Evolutionary conservation across 2,329 filamentous ascomycete genomes (phyloP).

Genomic region (Fusarium austroafricanum): DNA sequence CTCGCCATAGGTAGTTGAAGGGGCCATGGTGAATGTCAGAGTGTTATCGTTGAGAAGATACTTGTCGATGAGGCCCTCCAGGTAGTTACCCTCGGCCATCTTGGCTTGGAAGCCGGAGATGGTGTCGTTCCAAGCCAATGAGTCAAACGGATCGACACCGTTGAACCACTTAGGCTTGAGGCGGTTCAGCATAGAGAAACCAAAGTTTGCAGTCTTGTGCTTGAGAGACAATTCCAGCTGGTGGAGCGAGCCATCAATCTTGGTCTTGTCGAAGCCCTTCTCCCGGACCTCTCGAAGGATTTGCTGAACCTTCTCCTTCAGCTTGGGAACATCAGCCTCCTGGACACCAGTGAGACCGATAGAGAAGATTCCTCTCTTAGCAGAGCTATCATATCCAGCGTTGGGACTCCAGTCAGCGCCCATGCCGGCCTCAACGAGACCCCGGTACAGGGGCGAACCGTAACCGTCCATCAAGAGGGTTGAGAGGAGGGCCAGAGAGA

Average conservation of each 20-base stretch:
- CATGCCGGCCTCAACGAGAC: conserved; percentile 87
- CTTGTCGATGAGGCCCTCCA: conserved; percentile 87
- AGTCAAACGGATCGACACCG: conserved; percentile 90
- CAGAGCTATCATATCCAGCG: conserved; percentile 86
- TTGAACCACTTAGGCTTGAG: conserved; percentile 96
- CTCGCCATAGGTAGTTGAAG: conserved; percentile 78
- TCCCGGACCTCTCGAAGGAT: conserved; percentile 77
- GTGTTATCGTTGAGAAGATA: conserved; percentile 90
- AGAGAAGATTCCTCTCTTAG: conserved; percentile 84
- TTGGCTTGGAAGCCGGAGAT: conserved; percentile 83
- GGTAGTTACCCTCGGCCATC: conserved; percentile 80
- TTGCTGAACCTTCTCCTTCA: conserved; percentile 78
- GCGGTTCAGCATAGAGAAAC: conserved; percentile 88
- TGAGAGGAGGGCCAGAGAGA: conserved; percentile 84
- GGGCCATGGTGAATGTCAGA: conserved; percentile 93
- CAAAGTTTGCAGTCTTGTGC: conserved; percentile 96
- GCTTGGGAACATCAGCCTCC: conserved; percentile 79
- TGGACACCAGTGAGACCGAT: conserved; percentile 92
- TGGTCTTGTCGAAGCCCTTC: conserved; percentile 87
- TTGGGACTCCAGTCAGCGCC: conserved; percentile 96
- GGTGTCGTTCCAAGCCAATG: conserved; percentile 91
- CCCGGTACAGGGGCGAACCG: conserved; percentile 90
- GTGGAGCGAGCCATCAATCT: conserved; percentile 93
- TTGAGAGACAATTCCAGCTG: conserved; percentile 93
- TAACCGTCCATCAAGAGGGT: conserved; percentile 93